Evolutionary conservation across 768 basidiomycete genomes (phyloP), one percentile per base, ranked within the genome.

Genomic region (Botryobasidium botryosum): DNA sequence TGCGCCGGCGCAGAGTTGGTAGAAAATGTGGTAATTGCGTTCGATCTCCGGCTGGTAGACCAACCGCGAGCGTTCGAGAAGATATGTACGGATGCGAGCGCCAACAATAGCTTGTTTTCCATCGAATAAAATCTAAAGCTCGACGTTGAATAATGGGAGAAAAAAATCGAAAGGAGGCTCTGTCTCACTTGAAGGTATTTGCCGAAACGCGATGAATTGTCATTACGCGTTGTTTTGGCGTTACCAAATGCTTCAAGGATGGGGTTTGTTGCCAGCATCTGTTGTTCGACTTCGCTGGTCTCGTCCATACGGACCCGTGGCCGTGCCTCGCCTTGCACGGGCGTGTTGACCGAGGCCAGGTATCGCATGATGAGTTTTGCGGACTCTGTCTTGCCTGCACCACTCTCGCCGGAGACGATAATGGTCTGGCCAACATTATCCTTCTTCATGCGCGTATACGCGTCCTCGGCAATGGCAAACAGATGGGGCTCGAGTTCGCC

Each of bases 291-390:
- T 62, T 96, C 94, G 59, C 80, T 90, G 2, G 83, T 82, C 51
- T 81, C 87, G 56, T 83, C 88, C 40, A 83, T 61, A 55, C 86
- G 82, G 6, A 77, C 73, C 58, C 70, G 82, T 3, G 54, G 67
- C 58, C 61, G 77, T 75, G 45, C 69, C 8, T n/a, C 46, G 23
- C 59, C 53, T 65, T 69, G 49, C 70, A 59, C 69, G 25, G 79
- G 69, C 50, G 91, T 88, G 52, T 97, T 94, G 36, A 99, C 88
- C 1, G 92, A 96, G 10, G 94, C 94, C 54, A 99, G 79, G 62
- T 96, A 99, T 48, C 94, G 78, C 78, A 99, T 92, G 62, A 99
- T 99, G 66, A 90, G 90, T 67, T 99, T 97, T 42, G 94, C 84
- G 43, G 88, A 92, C 64, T 97, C 94, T 0, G 94, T 99, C 69